Evolutionary conservation across 2,329 filamentous ascomycete genomes (phyloP), one percentile per base, ranked within the genome.

Genomic region (Coleophoma crateriformis): DNA sequence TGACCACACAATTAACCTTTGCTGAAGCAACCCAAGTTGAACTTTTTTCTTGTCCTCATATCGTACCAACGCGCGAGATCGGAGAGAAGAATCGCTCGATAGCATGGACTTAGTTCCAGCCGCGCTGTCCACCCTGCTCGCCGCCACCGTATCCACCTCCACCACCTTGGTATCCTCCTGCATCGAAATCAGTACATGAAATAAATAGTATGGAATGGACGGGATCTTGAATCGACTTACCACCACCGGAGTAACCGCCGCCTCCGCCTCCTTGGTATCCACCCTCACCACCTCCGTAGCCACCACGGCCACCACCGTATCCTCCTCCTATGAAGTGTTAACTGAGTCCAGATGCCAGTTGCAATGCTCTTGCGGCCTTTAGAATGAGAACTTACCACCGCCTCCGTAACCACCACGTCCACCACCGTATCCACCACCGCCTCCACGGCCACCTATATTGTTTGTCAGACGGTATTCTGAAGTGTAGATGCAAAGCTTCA

Each of bases 371-470:
- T 7, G 27, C 6, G 8, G 6, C 27, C 2, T 3, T 27, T 27
- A 27, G 19, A 19, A 27, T 27, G 27, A 10, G 27, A 27, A 7
- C 27, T 27, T 27, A 27, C 48, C 66, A 88, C 90, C 54, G 90
- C 91, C 71, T 35, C 67, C 67, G 47, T 68, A 67, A 61, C 66
- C 70, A 51, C 71, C 70, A 50, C 70, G 68, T 47, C 66, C 65
- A 35, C 76, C 73, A 47, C 54, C 41, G 34, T 51, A 50, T 45
- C 61, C 64, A 51, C 74, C 70, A 47, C 71, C 67, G 34, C 60
- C 56, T 47, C 51, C 54, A 67, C 54, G 54, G 42, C 68, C 68
- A 49, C 67, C 66, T 56, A 71, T 70, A 58, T 73, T 27, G 8
- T 10, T 3, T 27, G 27, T 27, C 27, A 27, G 27, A 27, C 6